Percentiles rank a stretch among this genome's conserved stretches.
Evolutionary conservation across 805 yeast genomes (phyloP).

Genomic region (Kuraishia hungarica): DNA sequence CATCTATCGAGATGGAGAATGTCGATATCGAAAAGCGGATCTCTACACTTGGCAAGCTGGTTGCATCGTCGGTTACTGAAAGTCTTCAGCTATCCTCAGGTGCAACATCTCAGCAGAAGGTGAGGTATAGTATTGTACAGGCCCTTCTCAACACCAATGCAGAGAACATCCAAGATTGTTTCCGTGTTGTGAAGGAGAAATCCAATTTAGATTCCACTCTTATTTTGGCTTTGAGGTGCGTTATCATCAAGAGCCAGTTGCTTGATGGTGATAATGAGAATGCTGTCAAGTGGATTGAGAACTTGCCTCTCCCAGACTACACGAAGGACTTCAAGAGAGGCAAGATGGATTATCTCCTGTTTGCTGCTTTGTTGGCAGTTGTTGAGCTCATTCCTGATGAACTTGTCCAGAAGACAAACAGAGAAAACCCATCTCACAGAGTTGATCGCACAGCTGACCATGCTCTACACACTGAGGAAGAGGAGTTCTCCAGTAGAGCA

Average conservation of each 20-base stretch:
- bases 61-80: neutral
- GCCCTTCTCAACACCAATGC: constrained; percentile 13
- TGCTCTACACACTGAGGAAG: neutral
- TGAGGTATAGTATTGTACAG: constrained; percentile 9
- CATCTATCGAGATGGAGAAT: constrained; percentile 8
- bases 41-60: neutral
- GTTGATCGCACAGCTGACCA: neutral
- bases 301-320: constrained; percentile 16
- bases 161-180: constrained; percentile 10
- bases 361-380: constrained; percentile 16
- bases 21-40: constrained; percentile 3
- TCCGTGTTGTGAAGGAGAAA: constrained; percentile 5
- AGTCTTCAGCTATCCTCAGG: constrained; percentile 1
- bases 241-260: constrained; percentile 17
- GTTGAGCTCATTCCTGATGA: constrained; percentile 11
- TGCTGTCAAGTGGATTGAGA: constrained; percentile 14
- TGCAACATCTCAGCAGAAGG: constrained; percentile 6
- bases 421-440: neutral
- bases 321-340: constrained; percentile 9
- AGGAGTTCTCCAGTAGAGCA: neutral
- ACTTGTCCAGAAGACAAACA: constrained; percentile 3
- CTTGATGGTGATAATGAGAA: constrained; percentile 8
- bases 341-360: constrained; percentile 15
- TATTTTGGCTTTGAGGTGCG: constrained; percentile 13
- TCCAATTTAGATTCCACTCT: neutral